phyloP scores from a whole-genome alignment of 108 stramenopile genomes.

The Discostella pseudostelligera region DNA sequence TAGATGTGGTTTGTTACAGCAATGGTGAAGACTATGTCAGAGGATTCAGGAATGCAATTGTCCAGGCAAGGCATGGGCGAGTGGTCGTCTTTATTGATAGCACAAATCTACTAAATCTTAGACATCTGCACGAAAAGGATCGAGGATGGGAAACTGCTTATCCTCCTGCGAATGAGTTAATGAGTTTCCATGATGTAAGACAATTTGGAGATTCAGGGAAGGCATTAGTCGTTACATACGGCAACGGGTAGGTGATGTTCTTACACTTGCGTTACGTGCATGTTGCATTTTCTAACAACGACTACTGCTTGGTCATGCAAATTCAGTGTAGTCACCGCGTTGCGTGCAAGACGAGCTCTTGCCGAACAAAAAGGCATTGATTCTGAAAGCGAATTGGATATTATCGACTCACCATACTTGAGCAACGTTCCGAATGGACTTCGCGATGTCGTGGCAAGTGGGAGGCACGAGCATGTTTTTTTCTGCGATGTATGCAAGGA shows the following conservation, averaged over 20 bases:
- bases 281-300: no score
- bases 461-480: constrained; percentile 54
- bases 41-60: constrained; percentile 79
- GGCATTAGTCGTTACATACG: constrained; percentile 73
- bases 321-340: constrained; percentile 63
- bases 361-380: constrained; percentile 30
- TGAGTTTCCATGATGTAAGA: constrained; percentile 65
- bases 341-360: constrained; percentile 58
- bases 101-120: constrained; percentile 74
- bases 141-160: constrained; percentile 67
- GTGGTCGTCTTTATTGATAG: constrained; percentile 78
- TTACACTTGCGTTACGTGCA: no score
- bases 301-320: background rate
- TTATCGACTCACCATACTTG: constrained; percentile 80
- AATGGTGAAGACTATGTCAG: constrained; percentile 81
- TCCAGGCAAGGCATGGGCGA: constrained; percentile 66
- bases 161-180: constrained; percentile 46
- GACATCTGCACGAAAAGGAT: constrained; percentile 71
- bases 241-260: constrained; percentile 47
- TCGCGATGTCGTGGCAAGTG: constrained; percentile 22
- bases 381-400: constrained; percentile 53
- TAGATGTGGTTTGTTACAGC: constrained; percentile 85
- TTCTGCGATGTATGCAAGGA: constrained; percentile 90
- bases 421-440: constrained; percentile 65
- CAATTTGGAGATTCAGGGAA: constrained; percentile 45